Evolutionary conservation across 208 protist species (phyloP).

Genomic region (Crithidia mellificae): DNA sequence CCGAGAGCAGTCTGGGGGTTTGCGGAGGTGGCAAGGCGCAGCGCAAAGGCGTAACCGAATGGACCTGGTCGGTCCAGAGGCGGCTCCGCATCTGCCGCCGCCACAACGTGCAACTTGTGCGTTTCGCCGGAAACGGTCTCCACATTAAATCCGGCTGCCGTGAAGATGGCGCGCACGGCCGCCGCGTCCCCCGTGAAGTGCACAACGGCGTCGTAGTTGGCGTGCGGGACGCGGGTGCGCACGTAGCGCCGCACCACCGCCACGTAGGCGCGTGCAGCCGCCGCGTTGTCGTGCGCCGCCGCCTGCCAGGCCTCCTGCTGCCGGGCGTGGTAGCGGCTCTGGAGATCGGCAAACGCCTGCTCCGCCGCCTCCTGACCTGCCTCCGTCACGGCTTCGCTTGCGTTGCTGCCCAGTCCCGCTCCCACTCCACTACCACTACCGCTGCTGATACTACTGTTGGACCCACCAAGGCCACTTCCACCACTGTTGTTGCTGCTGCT

Average conservation of each 20-base stretch:
- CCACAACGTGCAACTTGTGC: conserved; percentile 33
- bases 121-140: conserved; percentile 16
- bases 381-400: conserved; percentile 8
- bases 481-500: no score
- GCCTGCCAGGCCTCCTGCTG: conserved; percentile 65
- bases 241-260: conserved; percentile 60
- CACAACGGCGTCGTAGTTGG: conserved; percentile 73
- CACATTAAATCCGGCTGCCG: conserved; percentile 39
- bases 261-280: conserved; percentile 54
- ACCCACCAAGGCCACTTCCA: no score
- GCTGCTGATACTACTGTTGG: background rate
- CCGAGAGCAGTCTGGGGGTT: no score
- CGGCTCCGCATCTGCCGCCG: conserved; percentile 23
- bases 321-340: conserved; percentile 37
- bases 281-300: conserved; percentile 25
- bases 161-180: conserved; percentile 25
- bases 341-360: conserved; percentile 52
- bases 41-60: conserved; percentile 53
- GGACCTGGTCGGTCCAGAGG: conserved; percentile 40
- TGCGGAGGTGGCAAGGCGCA: conserved; percentile 25
- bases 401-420: background rate
- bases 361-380: conserved; percentile 52
- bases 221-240: conserved; percentile 47
- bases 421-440: background rate
- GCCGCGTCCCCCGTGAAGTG: conserved; percentile 42